These are phyloP conservation scores for Pleurotus sapidus DNA, from an alignment of 768 basidiomycete species.

Conservation along the genomic window DNA sequence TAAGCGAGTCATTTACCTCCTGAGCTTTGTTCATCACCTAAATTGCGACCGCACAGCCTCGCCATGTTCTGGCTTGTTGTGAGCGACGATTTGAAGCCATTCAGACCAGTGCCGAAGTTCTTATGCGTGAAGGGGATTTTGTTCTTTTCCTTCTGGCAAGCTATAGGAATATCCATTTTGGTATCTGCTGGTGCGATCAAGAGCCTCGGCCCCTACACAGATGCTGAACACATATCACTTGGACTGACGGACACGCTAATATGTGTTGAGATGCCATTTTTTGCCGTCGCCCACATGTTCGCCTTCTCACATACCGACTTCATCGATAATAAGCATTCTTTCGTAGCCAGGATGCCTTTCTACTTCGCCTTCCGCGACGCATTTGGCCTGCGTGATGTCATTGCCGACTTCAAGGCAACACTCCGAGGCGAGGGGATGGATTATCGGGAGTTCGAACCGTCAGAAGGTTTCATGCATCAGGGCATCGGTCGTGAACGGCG, in stretches of 20 bases:
- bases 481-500: constrained; percentile 83
- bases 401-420: constrained; percentile 81
- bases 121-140: constrained; percentile 98
- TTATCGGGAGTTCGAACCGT: constrained; percentile 95
- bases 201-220: constrained; percentile 82
- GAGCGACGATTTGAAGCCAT: constrained; percentile 84
- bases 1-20: not conserved
- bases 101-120: constrained; percentile 94
- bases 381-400: constrained; percentile 81
- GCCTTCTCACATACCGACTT: constrained; percentile 93
- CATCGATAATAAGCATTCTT: constrained; percentile 52
- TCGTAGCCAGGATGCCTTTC: constrained; percentile 88
- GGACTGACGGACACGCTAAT: constrained; percentile 89
- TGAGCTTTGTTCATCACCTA: not conserved
- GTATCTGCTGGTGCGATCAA: constrained; percentile 78
- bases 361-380: constrained; percentile 86
- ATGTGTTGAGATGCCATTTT: constrained; percentile 96
- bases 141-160: constrained; percentile 99
- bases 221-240: constrained; percentile 85
- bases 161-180: constrained; percentile 80
- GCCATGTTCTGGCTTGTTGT: constrained; percentile 98
- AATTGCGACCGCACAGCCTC: constrained; percentile 28
- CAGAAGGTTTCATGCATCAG: constrained; percentile 89
- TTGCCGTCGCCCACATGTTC: constrained; percentile 92
- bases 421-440: constrained; percentile 88